phyloP scores from a whole-genome alignment of 2,329 filamentous ascomycete genomes.

The Talaromyces verruculosus region DNA sequence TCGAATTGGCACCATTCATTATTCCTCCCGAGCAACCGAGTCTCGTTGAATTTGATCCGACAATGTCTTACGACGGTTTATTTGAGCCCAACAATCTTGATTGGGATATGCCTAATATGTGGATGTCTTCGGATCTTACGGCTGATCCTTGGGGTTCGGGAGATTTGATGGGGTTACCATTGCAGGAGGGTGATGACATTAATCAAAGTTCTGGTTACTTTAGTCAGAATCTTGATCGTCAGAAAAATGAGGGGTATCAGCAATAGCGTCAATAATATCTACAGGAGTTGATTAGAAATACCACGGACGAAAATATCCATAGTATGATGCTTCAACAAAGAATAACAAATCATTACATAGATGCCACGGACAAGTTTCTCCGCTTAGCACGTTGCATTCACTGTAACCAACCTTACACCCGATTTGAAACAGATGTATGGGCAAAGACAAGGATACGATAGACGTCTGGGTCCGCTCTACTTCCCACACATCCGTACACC shows the following conservation, averaged over 20 bases:
- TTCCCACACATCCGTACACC: background rate
- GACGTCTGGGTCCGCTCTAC: background rate
- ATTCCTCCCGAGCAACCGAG: constrained; percentile 13
- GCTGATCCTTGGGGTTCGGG: background rate
- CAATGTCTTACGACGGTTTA: background rate
- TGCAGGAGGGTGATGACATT: background rate
- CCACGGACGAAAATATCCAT: background rate
- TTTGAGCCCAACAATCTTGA: background rate
- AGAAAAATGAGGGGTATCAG: background rate
- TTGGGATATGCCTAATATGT: constrained; percentile 1
- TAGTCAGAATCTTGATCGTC: no score
- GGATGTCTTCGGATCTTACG: background rate
- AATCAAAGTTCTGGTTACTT: background rate
- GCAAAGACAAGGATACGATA: background rate
- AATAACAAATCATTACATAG: background rate
- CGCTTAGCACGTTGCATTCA: background rate
- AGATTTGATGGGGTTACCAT: background rate
- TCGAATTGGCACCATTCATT: constrained; percentile 14
- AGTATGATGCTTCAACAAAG: background rate
- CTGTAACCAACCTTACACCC: background rate
- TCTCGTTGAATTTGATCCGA: constrained; percentile 11
- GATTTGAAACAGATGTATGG: background rate
- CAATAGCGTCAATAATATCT: background rate
- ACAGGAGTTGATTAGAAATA: background rate
- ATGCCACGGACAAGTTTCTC: background rate